A percentile compares a stretch with the other conserved stretches of the same genome.
phyloP scores from a whole-genome alignment of 176 grass and related monocot genomes.

The Carex cristatella region DNA sequence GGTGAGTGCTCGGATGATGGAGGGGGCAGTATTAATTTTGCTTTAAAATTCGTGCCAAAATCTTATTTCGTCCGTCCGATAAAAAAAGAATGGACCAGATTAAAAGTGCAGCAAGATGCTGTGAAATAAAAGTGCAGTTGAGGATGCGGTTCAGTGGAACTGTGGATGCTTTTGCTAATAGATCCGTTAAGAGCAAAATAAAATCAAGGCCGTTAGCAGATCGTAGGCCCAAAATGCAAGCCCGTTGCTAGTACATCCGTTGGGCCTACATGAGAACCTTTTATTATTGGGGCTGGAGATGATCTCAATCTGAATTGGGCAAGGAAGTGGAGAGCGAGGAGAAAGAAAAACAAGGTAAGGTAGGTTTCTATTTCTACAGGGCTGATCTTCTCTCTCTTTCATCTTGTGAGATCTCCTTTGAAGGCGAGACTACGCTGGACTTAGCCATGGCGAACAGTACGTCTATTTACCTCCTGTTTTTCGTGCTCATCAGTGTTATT shows the following conservation, averaged over 20 bases:
- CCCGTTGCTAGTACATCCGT: background rate
- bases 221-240: background rate
- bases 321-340: background rate
- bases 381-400: background rate
- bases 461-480: background rate
- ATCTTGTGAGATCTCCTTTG: background rate
- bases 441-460: slow-evolving; percentile 19
- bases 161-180: background rate
- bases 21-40: no score
- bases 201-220: background rate
- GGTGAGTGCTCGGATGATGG: no score
- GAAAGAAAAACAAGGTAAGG: background rate
- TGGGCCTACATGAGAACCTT: background rate
- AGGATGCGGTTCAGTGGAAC: no score
- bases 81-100: no score
- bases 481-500: background rate
- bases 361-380: background rate
- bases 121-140: no score
- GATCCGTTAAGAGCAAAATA: background rate
- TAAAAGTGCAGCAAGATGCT: no score
- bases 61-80: no score
- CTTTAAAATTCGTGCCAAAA: no score
- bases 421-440: background rate
- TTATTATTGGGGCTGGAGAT: background rate
- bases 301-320: background rate